Conservation (phyloP, 768 basidiomycete species). For the Tephrocybe sp. region DNA sequence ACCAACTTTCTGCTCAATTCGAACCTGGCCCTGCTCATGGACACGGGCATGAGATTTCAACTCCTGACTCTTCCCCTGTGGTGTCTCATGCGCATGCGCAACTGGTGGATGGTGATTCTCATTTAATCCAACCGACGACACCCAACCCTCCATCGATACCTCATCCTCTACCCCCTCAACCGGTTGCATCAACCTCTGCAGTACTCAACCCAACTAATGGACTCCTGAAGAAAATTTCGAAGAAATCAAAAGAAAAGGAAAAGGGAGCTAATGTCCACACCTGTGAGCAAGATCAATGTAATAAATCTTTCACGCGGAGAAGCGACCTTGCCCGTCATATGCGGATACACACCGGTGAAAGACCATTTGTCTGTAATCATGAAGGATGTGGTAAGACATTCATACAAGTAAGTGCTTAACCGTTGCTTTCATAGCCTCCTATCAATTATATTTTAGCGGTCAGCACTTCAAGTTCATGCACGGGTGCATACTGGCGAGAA, state of each 20-base stretch:
- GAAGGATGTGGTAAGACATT: conserved; percentile 85
- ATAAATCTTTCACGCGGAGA: conserved; percentile 78
- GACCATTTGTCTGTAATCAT: conserved; percentile 77
- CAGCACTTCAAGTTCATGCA: conserved; percentile 84
- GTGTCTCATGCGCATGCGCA: conserved; percentile 40
- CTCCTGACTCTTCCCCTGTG: conserved; percentile 49
- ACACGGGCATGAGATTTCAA: conserved; percentile 38
- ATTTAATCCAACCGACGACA: conserved; percentile 20
- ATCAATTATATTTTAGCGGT: conserved; percentile 51
- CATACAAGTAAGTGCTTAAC: conserved; percentile 65
- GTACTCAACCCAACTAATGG: conserved; percentile 24
- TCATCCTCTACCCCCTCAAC: conserved; percentile 32
- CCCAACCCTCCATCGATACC: conserved; percentile 38
- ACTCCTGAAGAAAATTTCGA: conserved; percentile 30
- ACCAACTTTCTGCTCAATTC: conserved; percentile 70
- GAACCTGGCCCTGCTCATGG: conserved; percentile 53
- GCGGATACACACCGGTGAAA: conserved; percentile 89
- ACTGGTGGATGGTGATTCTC: conserved; percentile 25
- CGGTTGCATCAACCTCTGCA: conserved; percentile 55
- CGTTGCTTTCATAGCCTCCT: background rate
- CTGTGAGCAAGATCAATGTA: conserved; percentile 73
- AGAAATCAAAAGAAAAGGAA: conserved; percentile 45
- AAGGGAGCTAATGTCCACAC: conserved; percentile 51
- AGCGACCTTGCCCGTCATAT: conserved; percentile 86
- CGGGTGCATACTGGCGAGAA: conserved; percentile 94